Base-by-base conservation (phyloP, 208 protist species). In the Cochliopodium minus region DNA sequence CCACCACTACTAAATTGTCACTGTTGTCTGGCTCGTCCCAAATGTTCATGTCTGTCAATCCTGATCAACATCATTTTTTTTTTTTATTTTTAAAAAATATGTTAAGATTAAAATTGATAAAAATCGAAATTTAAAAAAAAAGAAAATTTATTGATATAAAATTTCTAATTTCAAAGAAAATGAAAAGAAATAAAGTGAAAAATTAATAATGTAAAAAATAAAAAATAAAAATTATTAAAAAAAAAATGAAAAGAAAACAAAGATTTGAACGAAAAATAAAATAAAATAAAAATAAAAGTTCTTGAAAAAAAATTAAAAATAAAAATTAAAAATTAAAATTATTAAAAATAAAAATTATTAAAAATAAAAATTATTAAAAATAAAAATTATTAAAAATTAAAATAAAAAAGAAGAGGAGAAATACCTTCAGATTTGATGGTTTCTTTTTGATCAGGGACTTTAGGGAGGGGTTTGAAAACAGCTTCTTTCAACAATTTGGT, bases 371-470 rank as follows among this genome's bases (percentile, higher is more conserved):
- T 43, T 17, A n/a, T 43, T 43, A 43, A 43, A 43, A 43, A 43
- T 22, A 43, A 43, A 43, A 43, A n/a, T 43, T 43, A 17, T 43
- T 20, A 43, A 43, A 43, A 43, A 43, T 22, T 22, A 43, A 43
- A 43, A 43, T 22, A 43, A 43, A 43, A 43, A 43, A 43, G n/a
- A 43, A 43, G n/a, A 43, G n/a, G n/a, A 43, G n/a, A 43, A 43
- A 43, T n/a, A n/a, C n/a, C n/a, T n/a, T n/a, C n/a, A n/a, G n/a
- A n/a, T n/a, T n/a, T n/a, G n/a, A n/a, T n/a, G n/a, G n/a, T n/a
- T n/a, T n/a, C n/a, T n/a, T n/a, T n/a, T n/a, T n/a, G n/a, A n/a
- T n/a, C n/a, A n/a, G n/a, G n/a, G n/a, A n/a, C n/a, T n/a, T n/a
- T n/a, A n/a, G n/a, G n/a, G n/a, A n/a, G n/a, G n/a, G n/a, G n/a